phyloP scores from a whole-genome alignment of 2,329 filamentous ascomycete genomes.

The Ilyonectria sp. region DNA sequence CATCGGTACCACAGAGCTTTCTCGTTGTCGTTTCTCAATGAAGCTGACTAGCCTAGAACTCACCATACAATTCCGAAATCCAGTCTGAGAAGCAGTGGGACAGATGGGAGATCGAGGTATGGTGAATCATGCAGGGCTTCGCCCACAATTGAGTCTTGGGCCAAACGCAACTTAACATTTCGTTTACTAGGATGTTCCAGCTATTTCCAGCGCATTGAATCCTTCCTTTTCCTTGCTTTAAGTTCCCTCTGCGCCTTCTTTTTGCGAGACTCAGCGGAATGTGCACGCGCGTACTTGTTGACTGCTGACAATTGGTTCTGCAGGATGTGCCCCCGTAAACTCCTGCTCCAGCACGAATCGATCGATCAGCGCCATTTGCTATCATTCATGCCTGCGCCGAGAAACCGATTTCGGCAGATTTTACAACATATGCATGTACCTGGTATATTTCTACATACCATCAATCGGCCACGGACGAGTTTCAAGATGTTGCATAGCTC shows the following conservation, averaged over 20 bases:
- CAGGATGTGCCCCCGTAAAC: neutral
- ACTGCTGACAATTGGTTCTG: neutral
- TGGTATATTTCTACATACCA: neutral
- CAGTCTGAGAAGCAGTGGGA: neutral
- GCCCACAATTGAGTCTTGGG: neutral
- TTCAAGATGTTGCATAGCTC: conserved; percentile 1
- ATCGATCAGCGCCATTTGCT: too few species aligned
- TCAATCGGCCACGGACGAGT: neutral
- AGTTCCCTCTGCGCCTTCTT: neutral
- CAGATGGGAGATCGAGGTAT: neutral
- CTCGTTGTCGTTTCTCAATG: neutral
- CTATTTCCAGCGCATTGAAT: neutral
- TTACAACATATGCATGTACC: neutral
- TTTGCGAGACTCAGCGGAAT: neutral
- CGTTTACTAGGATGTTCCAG: neutral
- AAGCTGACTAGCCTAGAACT: neutral
- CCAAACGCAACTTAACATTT: neutral
- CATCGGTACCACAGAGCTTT: neutral
- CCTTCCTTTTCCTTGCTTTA: neutral
- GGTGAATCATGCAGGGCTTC: neutral
- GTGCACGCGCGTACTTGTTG: neutral
- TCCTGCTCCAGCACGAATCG: neutral
- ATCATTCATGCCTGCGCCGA: neutral
- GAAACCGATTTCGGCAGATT: neutral
- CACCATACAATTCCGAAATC: neutral